Evolutionary conservation across 768 basidiomycete species (phyloP), one percentile per base, ranked within the genome.

Genomic region (Galerina marginata): DNA sequence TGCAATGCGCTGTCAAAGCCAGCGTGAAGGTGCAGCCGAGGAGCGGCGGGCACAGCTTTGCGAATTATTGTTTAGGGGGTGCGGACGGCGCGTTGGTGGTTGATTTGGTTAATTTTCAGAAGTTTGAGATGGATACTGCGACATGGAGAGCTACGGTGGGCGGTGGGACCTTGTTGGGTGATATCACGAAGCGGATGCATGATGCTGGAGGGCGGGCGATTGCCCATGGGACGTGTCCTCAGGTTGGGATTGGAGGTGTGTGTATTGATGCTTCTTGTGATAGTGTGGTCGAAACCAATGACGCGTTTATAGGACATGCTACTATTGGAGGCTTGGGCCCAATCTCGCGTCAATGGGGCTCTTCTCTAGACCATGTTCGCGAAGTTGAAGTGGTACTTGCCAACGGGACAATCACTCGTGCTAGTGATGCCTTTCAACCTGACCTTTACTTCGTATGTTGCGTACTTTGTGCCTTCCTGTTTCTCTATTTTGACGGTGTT

Each of bases 351-450:
- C 57, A 58, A 51, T 58, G 57, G 57, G 57, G 57, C 16, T 36
- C 57, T 16, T 4, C 57, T 6, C 57, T 58, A n/a, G 57, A 58
- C n/a, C 57, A 58, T 39, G 48, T 58, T 50, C 57, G 57, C 15
- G 57, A 58, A 58, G 57, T 58, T 3, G 57, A 58, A 44, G 57
- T 58, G n/a, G 57, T 58, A 6, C 37, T 49, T 43, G 57, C 57
- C 20, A 39, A 58, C 29, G 57, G 57, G 47, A 50, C 57, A 15
- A 50, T 58, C 23, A 49, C 48, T 15, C 57, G 57, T 42, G 57
- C 57, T 12, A 58, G 51, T 29, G 57, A 58, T 29, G n/a, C 38
- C 15, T 33, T 20, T 16, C 9, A 58, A 23, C 23, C 47, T 12
- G 57, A 58, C 39, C 25, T 58, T 6, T 58, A 51, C 49, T 58